Percentiles rank a stretch among this genome's conserved stretches.
phyloP scores from a whole-genome alignment of 2,329 filamentous ascomycete species.

The Dactylellina leptospora region DNA sequence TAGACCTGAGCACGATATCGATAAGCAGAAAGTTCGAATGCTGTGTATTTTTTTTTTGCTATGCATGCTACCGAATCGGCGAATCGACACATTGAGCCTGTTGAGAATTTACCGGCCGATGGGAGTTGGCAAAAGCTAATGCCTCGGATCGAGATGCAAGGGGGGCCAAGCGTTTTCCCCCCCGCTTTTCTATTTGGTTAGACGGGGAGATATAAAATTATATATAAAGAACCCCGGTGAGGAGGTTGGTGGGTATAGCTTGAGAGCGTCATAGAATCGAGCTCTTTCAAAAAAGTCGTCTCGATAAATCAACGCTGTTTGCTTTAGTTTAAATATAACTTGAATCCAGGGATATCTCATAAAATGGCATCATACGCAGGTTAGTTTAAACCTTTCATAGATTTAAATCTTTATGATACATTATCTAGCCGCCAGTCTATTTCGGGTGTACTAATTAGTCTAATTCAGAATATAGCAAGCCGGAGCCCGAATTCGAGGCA shows the following conservation, averaged over 20 bases:
- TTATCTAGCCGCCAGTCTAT: neutral
- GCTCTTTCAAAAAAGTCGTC: neutral
- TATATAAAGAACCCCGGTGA: neutral
- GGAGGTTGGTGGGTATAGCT: neutral
- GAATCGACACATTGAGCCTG: neutral
- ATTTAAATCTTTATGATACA: neutral
- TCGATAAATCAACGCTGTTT: neutral
- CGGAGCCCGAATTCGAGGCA: conserved; percentile 20
- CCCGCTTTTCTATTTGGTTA: neutral
- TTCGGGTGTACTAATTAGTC: neutral
- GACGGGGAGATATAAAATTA: too few species aligned
- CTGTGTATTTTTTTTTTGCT: too few species aligned
- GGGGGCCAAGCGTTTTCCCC: neutral
- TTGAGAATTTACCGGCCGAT: neutral
- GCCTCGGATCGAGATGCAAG: neutral
- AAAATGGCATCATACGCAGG: conserved; percentile 32
- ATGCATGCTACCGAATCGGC: neutral
- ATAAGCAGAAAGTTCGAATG: too few species aligned
- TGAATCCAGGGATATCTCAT: neutral
- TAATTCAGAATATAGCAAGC: conserved; percentile 28
- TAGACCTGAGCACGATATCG: too few species aligned
- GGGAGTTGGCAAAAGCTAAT: too few species aligned
- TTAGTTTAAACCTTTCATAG: neutral
- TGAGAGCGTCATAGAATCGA: neutral
- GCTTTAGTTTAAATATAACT: neutral